These are phyloP conservation scores for Coemansia sp. DNA, from an alignment of 192 early-diverging fungal genomes.

Conservation along the genomic window DNA sequence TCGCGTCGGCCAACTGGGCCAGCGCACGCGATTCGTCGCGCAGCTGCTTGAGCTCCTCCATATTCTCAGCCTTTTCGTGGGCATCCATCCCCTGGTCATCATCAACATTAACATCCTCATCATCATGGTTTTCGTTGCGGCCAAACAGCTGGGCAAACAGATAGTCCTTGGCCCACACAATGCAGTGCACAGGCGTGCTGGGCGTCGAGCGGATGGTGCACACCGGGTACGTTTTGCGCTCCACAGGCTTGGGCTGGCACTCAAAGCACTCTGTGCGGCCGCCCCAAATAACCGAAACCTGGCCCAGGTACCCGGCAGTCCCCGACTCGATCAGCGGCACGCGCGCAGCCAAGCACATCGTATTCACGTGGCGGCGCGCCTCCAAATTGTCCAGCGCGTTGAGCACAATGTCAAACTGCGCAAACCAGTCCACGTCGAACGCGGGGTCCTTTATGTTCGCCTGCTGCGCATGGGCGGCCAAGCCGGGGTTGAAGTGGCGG, in stretches of 20 bases:
- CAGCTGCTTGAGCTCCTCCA: conserved; percentile 74
- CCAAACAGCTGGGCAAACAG: conserved; percentile 85
- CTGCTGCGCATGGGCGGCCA: conserved; percentile 64
- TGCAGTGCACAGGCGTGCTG: conserved; percentile 91
- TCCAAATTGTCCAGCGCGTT: conserved; percentile 97
- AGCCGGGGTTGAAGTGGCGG: conserved; percentile 78
- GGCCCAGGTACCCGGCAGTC: conserved; percentile 92
- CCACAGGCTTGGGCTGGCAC: conserved; percentile 80
- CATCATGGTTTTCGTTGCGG: conserved; percentile 13
- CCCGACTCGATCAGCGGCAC: conserved; percentile 96
- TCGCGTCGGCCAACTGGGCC: conserved; percentile 61
- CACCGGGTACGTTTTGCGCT: conserved; percentile 86
- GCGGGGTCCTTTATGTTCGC: conserved; percentile 84
- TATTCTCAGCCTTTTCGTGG: conserved; percentile 56
- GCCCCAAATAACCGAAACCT: conserved; percentile 84
- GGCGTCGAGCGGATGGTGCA: conserved; percentile 98
- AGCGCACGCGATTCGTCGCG: conserved; percentile 71
- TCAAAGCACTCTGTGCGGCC: conserved; percentile 86
- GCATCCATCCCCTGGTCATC: conserved; percentile 20
- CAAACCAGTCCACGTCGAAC: conserved; percentile 88
- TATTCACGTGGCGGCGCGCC: conserved; percentile 91
- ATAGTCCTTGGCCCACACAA: conserved; percentile 99
- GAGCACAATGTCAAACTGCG: conserved; percentile 83
- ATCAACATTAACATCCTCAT: conserved; percentile 54
- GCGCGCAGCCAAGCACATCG: conserved; percentile 89